phyloP scores from a whole-genome alignment of 1,139 yeast genomes.

The Geotrichum macrosporum region DNA sequence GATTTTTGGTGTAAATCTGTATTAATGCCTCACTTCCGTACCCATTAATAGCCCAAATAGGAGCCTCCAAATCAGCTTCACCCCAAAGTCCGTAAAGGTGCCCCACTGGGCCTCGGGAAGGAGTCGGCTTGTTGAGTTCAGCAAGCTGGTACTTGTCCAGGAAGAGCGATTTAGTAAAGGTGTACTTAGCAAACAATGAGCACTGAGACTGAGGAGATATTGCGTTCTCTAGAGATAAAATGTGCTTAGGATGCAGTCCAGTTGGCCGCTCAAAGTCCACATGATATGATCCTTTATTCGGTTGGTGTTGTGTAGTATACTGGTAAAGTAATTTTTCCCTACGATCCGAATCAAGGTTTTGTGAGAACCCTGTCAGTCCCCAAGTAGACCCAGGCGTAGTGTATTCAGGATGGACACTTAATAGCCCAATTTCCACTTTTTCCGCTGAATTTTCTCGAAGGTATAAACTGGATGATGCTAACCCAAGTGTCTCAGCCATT shows the following conservation, averaged over 20 bases:
- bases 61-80: slow-evolving; percentile 45
- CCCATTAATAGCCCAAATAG: slow-evolving; percentile 44
- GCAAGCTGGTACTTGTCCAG: slow-evolving; percentile 43
- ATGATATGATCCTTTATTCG: slow-evolving; percentile 29
- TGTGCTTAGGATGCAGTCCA: slow-evolving; percentile 46
- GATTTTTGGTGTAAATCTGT: slow-evolving; percentile 33
- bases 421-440: slow-evolving; percentile 31
- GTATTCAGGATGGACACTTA: slow-evolving; percentile 24
- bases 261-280: slow-evolving; percentile 39
- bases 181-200: slow-evolving; percentile 40
- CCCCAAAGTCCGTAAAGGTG: slow-evolving; percentile 43
- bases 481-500: slow-evolving; percentile 12
- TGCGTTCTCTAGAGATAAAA: slow-evolving; percentile 24
- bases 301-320: slow-evolving; percentile 27
- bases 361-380: slow-evolving; percentile 30
- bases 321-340: slow-evolving; percentile 28
- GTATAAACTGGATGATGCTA: slow-evolving; percentile 6
- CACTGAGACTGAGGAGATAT: slow-evolving; percentile 34
- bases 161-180: slow-evolving; percentile 39
- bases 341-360: slow-evolving; percentile 24
- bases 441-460: slow-evolving; percentile 9
- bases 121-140: slow-evolving; percentile 33
- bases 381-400: slow-evolving; percentile 25
- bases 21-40: slow-evolving; percentile 48
- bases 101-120: slow-evolving; percentile 35